Base-by-base conservation (phyloP, 2,329 filamentous ascomycete species). In the Cladophialophora exuberans region DNA sequence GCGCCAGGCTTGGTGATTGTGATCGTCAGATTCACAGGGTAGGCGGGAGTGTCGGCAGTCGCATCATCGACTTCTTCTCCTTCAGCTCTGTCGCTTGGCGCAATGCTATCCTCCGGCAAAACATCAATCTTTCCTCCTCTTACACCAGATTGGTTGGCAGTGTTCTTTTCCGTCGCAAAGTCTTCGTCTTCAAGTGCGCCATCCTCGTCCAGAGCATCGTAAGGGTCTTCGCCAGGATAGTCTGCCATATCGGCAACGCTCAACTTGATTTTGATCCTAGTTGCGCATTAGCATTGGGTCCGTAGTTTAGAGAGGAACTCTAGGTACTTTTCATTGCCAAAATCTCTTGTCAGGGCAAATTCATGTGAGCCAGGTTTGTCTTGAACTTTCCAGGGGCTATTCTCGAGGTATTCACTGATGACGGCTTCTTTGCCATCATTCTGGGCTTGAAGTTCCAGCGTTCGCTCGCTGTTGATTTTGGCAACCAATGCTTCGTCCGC, bases 361-460 rank as follows among this genome's bases (percentile, higher is more conserved):
- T 96, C 90, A 77, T 97, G 89, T 73, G 90, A 83, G 60, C 94
- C 94, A 23, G 87, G 80, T 26, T 81, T 84, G 73, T 99, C 94
- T 67, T 89, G 79, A 59, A 86, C 72, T 80, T 93, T 81, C 74
- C 91, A 99, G 35, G 87, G 83, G 69, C 87, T 86, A 76, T 90
- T 93, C 69, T 93, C 85, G 43, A 97, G 76, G 75, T 95, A 97
- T 72, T 94, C 89, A 76, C 90, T 87, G 72, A 97, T 83, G 61
- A 85, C 81, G 35, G 90, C 87, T 63, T 88, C 76, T 62, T 88
- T 83, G 67, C 89, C 84, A 59, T 83, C 80, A 63, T 86, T 81
- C 74, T 87, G 86, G 74, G 91, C 86, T 69, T 92, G 86, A 67
- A 85, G 83, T 81, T 97, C 94, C 69, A 96, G 85, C 72, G 85